phyloP scores from a whole-genome alignment of 495 filamentous ascomycete species.

The Pseudoneurospora amorphoporcata region DNA sequence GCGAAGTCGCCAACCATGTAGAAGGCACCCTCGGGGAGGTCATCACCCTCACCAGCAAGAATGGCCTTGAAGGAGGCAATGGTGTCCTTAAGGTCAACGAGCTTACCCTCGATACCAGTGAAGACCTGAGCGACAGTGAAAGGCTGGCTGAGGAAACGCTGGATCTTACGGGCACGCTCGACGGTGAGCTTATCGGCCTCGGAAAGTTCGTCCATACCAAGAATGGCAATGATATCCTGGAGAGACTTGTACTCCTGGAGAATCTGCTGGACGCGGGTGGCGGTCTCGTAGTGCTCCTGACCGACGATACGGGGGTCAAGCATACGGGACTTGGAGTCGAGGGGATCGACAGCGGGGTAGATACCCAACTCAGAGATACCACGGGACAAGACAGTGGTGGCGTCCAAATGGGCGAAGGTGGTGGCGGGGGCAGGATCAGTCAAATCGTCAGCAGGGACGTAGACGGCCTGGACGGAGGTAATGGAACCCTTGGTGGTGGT shows the following conservation, averaged over 20 bases:
- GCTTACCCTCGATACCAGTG: slow-evolving; percentile 95
- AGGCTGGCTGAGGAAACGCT: slow-evolving; percentile 98
- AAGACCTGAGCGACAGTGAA: slow-evolving; percentile 99
- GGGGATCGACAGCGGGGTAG: slow-evolving; percentile 98
- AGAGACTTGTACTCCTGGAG: slow-evolving; percentile 99
- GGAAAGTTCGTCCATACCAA: slow-evolving; percentile 99
- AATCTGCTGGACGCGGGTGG: slow-evolving; percentile 93
- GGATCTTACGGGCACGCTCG: slow-evolving; percentile 99
- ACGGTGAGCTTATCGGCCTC: slow-evolving; percentile 99
- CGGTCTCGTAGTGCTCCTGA: slow-evolving; percentile 92
- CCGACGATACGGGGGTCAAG: slow-evolving; percentile 97
- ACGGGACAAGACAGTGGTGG: slow-evolving; percentile 99
- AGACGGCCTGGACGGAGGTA: slow-evolving; percentile 99
- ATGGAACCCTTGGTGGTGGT: slow-evolving; percentile 99
- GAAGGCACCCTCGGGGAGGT: slow-evolving; percentile 91
- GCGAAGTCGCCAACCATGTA: slow-evolving; percentile 98
- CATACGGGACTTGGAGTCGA: slow-evolving; percentile 99
- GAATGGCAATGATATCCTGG: slow-evolving; percentile 99
- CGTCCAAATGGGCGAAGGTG: slow-evolving; percentile 99
- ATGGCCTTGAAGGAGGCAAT: slow-evolving; percentile 96
- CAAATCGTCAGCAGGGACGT: slow-evolving; percentile 99
- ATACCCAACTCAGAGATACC: slow-evolving; percentile 99
- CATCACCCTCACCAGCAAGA: slow-evolving; percentile 88
- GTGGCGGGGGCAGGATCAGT: slow-evolving; percentile 98
- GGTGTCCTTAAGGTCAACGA: slow-evolving; percentile 98